Base-by-base conservation (phyloP, 2,329 filamentous ascomycete genomes). In the Fusarium torreyae region DNA sequence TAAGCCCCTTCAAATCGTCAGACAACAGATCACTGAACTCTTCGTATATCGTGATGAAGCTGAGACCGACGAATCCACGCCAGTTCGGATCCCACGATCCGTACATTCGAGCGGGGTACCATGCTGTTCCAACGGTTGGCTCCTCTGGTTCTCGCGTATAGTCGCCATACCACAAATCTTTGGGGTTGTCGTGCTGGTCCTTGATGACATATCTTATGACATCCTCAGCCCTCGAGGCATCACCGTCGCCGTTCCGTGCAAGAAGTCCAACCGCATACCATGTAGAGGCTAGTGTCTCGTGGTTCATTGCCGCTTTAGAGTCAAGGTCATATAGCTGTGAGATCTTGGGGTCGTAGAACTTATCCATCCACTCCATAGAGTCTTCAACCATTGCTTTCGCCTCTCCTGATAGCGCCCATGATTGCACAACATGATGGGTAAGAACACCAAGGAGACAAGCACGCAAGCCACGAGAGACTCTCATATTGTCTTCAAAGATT, bases 271-370 rank as follows among this genome's bases (percentile, higher is more conserved):
- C 53, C 2, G 61, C 63, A 13, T 66, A 66, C 63, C 63, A 66
- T 5, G 63, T 49, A 31, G 63, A 66, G 7, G 53, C 55, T 2
- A 52, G 7, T 11, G 63, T 66, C 15, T 66, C 61, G 11, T 66
- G 63, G 36, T 60, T 59, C 61, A 66, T 53, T 6, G 63, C 63
- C 1, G 53, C 55, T 1, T 55, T 54, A 0, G 61, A 52, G 10
- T 66, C 20, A 3, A 66, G 61, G 26, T 66, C 61, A 20, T 66
- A 60, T 6, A 66, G 33, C 7, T 66, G 61, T 39, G 46, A 20
- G 10, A 65, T 43, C 17, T 59, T 60, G 0, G 84, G 71, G 17
- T 66, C 63, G 20, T 66, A 66, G 31, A 54, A 66, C 6, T 7
- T 65, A 33, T 66, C 61, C 65, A 69, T 64, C 65, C 59, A 69